Base-by-base conservation (phyloP, 2,329 filamentous ascomycete species). In the Calonectria pseudoturangicola region DNA sequence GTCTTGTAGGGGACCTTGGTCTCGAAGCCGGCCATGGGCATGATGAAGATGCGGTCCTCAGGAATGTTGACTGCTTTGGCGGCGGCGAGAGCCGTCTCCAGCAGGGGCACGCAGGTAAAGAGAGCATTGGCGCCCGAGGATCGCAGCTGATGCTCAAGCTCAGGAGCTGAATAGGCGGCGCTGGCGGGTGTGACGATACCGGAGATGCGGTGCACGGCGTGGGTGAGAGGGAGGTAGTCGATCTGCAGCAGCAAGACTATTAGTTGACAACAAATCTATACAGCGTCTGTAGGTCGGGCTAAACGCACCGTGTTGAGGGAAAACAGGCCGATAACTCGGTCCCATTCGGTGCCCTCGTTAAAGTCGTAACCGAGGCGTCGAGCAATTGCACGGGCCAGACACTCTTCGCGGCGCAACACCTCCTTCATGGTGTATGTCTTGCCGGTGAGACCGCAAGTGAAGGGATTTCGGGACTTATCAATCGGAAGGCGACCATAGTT, bases 291-390 rank as follows among this genome's bases (percentile, higher is more conserved):
- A 30, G n/a, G 30, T 15, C 12, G 48, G 33, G 30, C n/a, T 21
- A 21, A 36, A 3, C 89, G 72, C 84, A 95, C 93, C 36, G 94
- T 95, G 81, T 97, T 97, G 72, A 95, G 84, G n/a, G 93, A 92
- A 84, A 94, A 97, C 33, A 96, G 86, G 5, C 88, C 93, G 60
- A 95, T 86, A 28, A 96, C 93, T 82, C 95, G 95, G 79, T 97
- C 94, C 93, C 93, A 97, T 81, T 96, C 93, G 0, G 91, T 90
- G 15, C 93, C 94, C 70, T 91, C 83, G 76, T 94, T 92, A 9
- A 93, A 91, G 56, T 88, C 83, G 89, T 94, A 95, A 51, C 90
- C 92, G 72, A 97, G 88, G 74, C 94, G 91, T 81, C 93, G 92
- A 48, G 90, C 89, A 41, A 97, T 85, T 27, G 90, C 92, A 71